Evolutionary conservation across 2,329 filamentous ascomycete species (phyloP).

Genomic region (Coniella vitis): DNA sequence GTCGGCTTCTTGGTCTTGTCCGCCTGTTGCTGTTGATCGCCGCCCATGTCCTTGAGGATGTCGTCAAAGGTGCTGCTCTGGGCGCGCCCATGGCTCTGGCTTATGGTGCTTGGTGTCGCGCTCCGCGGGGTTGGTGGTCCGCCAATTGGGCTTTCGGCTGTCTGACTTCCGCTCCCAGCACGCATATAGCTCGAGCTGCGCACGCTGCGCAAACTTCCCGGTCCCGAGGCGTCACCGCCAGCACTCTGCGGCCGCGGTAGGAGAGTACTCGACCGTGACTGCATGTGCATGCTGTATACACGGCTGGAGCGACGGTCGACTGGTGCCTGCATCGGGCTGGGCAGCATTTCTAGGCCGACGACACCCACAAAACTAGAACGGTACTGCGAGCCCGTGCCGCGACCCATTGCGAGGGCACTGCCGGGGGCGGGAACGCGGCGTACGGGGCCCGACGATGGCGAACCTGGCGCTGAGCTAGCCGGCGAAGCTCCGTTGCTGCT

Average conservation of each 20-base stretch:
- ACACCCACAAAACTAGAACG: conserved; percentile 26
- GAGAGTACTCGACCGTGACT: conserved; percentile 6
- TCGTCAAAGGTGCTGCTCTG: conserved; percentile 28
- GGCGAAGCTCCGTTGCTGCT: conserved; percentile 18
- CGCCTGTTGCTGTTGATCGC: conserved; percentile 13
- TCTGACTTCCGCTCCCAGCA: not conserved
- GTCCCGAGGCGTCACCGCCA: conserved; percentile 3
- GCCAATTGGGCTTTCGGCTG: not conserved
- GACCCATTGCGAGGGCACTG: conserved; percentile 13
- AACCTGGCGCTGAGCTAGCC: conserved; percentile 12
- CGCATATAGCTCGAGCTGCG: conserved; percentile 21
- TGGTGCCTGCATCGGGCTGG: conserved; percentile 11
- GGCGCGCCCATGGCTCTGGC: conserved; percentile 8
- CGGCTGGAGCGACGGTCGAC: conserved; percentile 16
- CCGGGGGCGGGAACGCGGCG: conserved; percentile 8
- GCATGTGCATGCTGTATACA: conserved; percentile 13
- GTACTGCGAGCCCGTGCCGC: conserved; percentile 20
- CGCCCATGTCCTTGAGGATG: conserved; percentile 30
- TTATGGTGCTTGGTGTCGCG: conserved; percentile 13
- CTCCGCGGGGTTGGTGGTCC: conserved; percentile 12
- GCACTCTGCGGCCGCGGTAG: conserved; percentile 2
- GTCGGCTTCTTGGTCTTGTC: conserved; percentile 15
- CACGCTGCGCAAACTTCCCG: conserved; percentile 13
- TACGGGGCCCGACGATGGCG: conserved; percentile 10
- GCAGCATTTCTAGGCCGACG: conserved; percentile 28